Evolutionary conservation across 2,329 filamentous ascomycete species (phyloP), one percentile per base, ranked within the genome.

Genomic region (Fusarium pseudoanthophilum): DNA sequence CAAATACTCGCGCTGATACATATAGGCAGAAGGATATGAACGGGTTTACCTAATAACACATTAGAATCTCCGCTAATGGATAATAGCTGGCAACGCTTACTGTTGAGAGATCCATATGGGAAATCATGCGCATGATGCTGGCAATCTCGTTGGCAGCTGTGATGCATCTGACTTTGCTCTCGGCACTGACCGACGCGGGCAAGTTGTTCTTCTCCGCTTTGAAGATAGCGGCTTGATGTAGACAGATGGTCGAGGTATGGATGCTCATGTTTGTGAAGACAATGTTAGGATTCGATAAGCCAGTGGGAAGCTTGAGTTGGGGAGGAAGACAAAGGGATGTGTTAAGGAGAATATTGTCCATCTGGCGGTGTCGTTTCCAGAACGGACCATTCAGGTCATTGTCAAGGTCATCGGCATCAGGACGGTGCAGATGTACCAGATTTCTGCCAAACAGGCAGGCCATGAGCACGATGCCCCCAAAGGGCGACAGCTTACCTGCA

Each of bases 201-300:
- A 98, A 85, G 60, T 91, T 89, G 81, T 97, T 92, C 83, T 95
- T 96, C 78, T 98, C 95, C 0, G 95, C 95, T 80, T 98, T 98
- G 87, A 95, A 98, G 26, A 99, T 98, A 32, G 96, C 96, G 5
- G 95, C 96, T 83, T 99, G 96, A 79, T 99, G 96, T n/a, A 99
- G 85, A 81, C 95, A 98, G 60, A 99, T 98, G 4, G 94, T 95
- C 2, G 95, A 97, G 0, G 96, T 97, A 80, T 98, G 95, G 37
- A 99, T 94, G 79, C 93, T 95, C 94, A 99, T 97, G 78, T 98
- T 98, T 64, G 93, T 91, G 80, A 98, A 98, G 9, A 98, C 91
- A 60, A 95, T 91, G 73, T 98, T 98, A 7, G 95, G 89, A 78
- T 95, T 92, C 21, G 87, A 84, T 39, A 97, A 84, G 1, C 94